Base-by-base conservation (phyloP, 192 early-diverging fungal genomes). In the Dimargaris cristalligena region DNA sequence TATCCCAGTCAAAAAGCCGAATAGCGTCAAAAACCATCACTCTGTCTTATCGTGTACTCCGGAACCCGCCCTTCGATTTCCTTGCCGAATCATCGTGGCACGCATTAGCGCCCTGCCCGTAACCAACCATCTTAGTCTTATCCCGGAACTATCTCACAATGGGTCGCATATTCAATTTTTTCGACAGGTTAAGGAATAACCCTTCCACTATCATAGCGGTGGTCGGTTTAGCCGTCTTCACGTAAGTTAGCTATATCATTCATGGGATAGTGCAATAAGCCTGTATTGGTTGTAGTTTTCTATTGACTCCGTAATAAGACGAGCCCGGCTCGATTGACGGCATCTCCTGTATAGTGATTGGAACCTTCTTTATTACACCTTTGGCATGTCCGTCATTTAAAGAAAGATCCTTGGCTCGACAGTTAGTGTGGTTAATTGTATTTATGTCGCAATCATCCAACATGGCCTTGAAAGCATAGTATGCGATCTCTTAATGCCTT, bases 161-260 rank as follows among this genome's bases (percentile, higher is more conserved):
- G n/a, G n/a, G n/a, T n/a, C n/a, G n/a, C n/a, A n/a, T n/a, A n/a
- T n/a, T 26, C 25, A 18, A 52, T 11, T 52, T 52, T 26, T 10
- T 52, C 30, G 50, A 51, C 23, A 8, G 49, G 10, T n/a, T 22
- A 22, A 6, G 49, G 4, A 51, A 29, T 9, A 29, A 22, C 6
- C 65, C 59, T 14, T n/a, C 65, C 1, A 56, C 71, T n/a, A 62
- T 79, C 34, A 71, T 71, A 14, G 67, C 60, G 49, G 70, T 72
- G 1, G 77, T 76, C 11, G 72, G 74, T 34, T 64, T 82, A 72
- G 78, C 83, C 32, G 71, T 86, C 29, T 86, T 86, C 62, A 77
- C 76, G 45, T 75, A 71, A 59, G 74, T 69, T n/a, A 56, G 55
- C 60, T 59, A 48, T 16, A 29, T 33, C n/a, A n/a, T 26, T 46